phyloP scores from a whole-genome alignment of 2,329 filamentous ascomycete species.

The Diaporthe batatas region DNA sequence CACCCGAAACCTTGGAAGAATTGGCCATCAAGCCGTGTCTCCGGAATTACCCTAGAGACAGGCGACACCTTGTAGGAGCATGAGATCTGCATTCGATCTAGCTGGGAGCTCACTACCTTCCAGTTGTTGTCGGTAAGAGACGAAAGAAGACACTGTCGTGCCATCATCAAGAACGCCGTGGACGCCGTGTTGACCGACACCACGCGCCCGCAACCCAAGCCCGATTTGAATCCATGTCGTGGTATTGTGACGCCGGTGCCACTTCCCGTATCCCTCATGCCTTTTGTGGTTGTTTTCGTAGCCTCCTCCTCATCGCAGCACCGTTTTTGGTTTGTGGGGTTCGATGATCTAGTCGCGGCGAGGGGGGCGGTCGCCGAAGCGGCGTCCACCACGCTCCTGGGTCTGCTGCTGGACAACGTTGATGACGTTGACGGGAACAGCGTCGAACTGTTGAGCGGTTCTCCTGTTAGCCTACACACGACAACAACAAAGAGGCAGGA shows the following conservation, averaged over 20 bases:
- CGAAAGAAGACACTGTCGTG: constrained; percentile 32
- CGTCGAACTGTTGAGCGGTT: constrained; percentile 80
- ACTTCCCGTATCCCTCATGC: constrained; percentile 48
- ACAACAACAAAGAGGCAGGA: too few relatives aligned
- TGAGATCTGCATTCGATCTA: constrained; percentile 73
- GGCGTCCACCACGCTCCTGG: constrained; percentile 76
- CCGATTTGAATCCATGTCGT: constrained; percentile 35
- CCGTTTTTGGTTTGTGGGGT: background rate
- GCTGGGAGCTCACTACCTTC: constrained; percentile 68
- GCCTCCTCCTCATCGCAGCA: constrained; percentile 40
- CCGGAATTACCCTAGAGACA: constrained; percentile 71
- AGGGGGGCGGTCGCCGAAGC: constrained; percentile 60
- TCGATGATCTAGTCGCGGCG: constrained; percentile 59
- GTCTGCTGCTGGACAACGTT: constrained; percentile 90
- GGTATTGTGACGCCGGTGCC: constrained; percentile 48
- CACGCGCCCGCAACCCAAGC: constrained; percentile 56
- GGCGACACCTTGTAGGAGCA: constrained; percentile 86
- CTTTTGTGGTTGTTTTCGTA: constrained; percentile 45
- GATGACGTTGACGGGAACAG: constrained; percentile 96
- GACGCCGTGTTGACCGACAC: constrained; percentile 55
- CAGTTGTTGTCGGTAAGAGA: constrained; percentile 55
- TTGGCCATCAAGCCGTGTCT: constrained; percentile 96
- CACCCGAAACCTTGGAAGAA: constrained; percentile 48
- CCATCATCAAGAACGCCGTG: constrained; percentile 58
- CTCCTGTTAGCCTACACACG: constrained; percentile 20